phyloP scores from a whole-genome alignment of 345 rosid genomes.

The Arabis alpina region DNA sequence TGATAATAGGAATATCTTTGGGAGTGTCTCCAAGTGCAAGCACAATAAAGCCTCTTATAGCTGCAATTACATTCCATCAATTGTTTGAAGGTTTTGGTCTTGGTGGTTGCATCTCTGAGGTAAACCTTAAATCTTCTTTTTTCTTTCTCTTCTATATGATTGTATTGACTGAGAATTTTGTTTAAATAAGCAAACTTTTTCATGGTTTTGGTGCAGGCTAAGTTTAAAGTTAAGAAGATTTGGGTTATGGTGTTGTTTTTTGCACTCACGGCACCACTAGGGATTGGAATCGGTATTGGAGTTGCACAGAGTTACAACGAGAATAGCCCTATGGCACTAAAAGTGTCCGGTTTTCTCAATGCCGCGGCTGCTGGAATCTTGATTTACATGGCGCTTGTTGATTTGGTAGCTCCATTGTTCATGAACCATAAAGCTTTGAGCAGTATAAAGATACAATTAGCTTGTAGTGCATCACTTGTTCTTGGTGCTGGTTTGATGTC shows the following conservation, averaged over 20 bases:
- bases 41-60: slow-evolving; percentile 55
- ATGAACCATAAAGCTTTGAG: slow-evolving; percentile 48
- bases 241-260: slow-evolving; percentile 58
- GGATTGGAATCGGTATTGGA: slow-evolving; percentile 60
- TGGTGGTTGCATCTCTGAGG: slow-evolving; percentile 70
- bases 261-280: slow-evolving; percentile 61
- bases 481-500: slow-evolving; percentile 68
- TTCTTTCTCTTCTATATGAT: not conserved
- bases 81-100: slow-evolving; percentile 76
- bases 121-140: slow-evolving; percentile 12
- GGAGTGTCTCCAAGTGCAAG: slow-evolving; percentile 60
- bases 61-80: slow-evolving; percentile 72
- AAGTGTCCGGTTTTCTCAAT: slow-evolving; percentile 58
- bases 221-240: slow-evolving; percentile 34
- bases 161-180: not conserved
- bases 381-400: slow-evolving; percentile 68
- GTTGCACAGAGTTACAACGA: slow-evolving; percentile 49
- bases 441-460: slow-evolving; percentile 44
- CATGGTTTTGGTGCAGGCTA: slow-evolving; percentile 41
- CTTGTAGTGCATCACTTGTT: slow-evolving; percentile 44
- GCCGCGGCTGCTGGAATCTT: slow-evolving; percentile 65
- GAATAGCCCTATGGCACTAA: slow-evolving; percentile 54
- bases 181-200: not conserved
- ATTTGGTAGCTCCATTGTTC: slow-evolving; percentile 59
- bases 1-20: slow-evolving; percentile 60